Percentiles rank a stretch among this genome's conserved stretches.
These are phyloP conservation scores for Penicillium ochrochloron DNA, from an alignment of 495 filamentous ascomycete genomes.

Conservation along the genomic window DNA sequence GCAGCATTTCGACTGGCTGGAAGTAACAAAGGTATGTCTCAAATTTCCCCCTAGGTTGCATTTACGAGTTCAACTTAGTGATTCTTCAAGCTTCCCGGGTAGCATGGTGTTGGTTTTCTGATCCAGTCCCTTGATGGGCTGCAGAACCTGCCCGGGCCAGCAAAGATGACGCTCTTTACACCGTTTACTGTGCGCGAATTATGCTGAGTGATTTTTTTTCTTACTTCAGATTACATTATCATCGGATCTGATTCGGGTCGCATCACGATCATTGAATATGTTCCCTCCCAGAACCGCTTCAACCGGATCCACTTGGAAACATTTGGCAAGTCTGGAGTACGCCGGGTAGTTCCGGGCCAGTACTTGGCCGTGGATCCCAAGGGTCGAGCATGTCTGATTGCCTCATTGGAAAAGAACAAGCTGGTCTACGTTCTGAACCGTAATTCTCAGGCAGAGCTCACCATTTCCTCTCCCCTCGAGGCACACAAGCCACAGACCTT, in stretches of 20 bases:
- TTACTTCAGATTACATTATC: slow-evolving; percentile 85
- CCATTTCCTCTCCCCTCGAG: slow-evolving; percentile 96
- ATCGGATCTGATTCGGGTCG: slow-evolving; percentile 94
- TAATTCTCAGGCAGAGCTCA: slow-evolving; percentile 89
- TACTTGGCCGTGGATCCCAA: slow-evolving; percentile 94
- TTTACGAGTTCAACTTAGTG: slow-evolving; percentile 82
- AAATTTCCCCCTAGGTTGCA: slow-evolving; percentile 43
- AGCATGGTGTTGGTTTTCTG: slow-evolving; percentile 50
- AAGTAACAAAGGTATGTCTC: slow-evolving; percentile 90
- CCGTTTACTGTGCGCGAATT: slow-evolving; percentile 37
- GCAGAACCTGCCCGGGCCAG: slow-evolving; percentile 50
- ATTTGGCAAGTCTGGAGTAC: slow-evolving; percentile 95
- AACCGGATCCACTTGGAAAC: slow-evolving; percentile 92
- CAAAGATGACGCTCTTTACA: slow-evolving; percentile 42
- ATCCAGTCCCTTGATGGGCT: slow-evolving; percentile 38
- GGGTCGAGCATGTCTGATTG: slow-evolving; percentile 91
- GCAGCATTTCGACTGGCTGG: slow-evolving; percentile 89
- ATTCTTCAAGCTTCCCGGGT: slow-evolving; percentile 77
- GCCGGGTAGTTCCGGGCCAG: slow-evolving; percentile 92
- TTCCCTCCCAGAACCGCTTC: slow-evolving; percentile 84
- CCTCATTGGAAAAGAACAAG: slow-evolving; percentile 97
- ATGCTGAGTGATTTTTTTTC: slow-evolving; percentile 59
- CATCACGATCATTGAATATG: slow-evolving; percentile 91
- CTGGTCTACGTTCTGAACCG: slow-evolving; percentile 98
- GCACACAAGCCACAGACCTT: slow-evolving; percentile 94